Evolutionary conservation across 176 grass and related monocot species (phyloP).

Genomic region (Juncus inflexus): DNA sequence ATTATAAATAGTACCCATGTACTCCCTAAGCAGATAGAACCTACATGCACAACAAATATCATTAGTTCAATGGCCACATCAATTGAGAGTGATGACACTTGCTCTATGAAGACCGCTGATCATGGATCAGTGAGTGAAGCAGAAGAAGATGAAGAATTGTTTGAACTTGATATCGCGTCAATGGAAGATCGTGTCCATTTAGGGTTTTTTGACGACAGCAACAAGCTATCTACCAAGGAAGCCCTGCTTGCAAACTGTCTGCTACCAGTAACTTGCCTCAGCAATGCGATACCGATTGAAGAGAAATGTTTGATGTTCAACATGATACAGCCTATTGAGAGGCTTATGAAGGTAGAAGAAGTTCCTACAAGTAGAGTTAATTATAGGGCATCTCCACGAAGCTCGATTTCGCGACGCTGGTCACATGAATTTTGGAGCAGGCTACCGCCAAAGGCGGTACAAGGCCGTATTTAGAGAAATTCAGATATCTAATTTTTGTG

Average conservation of each 20-base stretch:
- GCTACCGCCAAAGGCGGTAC: slow-evolving; percentile 1
- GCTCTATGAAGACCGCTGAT: background rate
- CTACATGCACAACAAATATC: background rate
- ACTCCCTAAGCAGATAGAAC: too few species aligned
- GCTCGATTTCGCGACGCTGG: background rate
- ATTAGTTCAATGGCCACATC: slow-evolving; percentile 17
- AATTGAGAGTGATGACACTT: slow-evolving; percentile 25
- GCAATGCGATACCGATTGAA: slow-evolving; percentile 44
- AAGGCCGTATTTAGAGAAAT: too few species aligned
- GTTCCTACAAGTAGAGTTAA: background rate
- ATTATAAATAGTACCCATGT: slow-evolving; percentile 9
- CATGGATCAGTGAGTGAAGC: background rate
- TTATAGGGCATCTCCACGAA: background rate
- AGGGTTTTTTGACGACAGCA: background rate
- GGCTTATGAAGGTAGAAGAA: background rate
- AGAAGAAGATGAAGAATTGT: slow-evolving; percentile 58
- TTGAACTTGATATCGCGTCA: slow-evolving; percentile 50
- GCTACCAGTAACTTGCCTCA: slow-evolving; percentile 47
- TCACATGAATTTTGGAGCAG: background rate
- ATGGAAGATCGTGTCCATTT: background rate
- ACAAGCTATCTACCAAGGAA: slow-evolving; percentile 13
- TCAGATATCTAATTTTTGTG: too few species aligned
- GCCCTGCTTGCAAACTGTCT: slow-evolving; percentile 59
- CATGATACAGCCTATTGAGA: slow-evolving; percentile 22
- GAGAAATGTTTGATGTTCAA: background rate